A percentile compares a stretch with the other conserved stretches of the same genome.
Evolutionary conservation across 1,284 basidiomycete genomes (phyloP).

Genomic region (Bjerkandera adusta): DNA sequence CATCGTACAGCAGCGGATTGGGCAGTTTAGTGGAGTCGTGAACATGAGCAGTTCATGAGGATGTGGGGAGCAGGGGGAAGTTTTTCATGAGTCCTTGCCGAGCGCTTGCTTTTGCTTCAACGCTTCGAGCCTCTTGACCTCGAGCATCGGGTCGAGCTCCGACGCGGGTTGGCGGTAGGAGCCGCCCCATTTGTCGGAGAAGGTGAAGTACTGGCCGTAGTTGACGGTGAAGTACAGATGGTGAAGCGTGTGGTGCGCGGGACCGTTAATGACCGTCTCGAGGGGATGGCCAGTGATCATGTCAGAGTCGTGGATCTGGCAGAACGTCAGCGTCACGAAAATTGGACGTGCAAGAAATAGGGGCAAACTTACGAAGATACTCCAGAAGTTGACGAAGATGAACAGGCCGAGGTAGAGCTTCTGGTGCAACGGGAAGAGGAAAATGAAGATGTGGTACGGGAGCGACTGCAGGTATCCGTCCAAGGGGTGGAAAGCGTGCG

Average conservation of each 20-base stretch:
- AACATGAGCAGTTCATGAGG: neutral
- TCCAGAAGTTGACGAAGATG: constrained; percentile 90
- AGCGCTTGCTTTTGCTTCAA: constrained; percentile 19
- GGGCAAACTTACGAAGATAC: constrained; percentile 68
- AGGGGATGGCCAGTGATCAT: constrained; percentile 95
- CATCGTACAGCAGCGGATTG: neutral
- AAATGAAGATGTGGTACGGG: constrained; percentile 94
- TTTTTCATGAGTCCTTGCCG: constrained; percentile 18
- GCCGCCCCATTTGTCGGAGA: constrained; percentile 82
- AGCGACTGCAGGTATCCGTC: constrained; percentile 94
- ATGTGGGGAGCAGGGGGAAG: neutral
- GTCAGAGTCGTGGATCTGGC: constrained; percentile 99
- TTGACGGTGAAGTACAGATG: constrained; percentile 96
- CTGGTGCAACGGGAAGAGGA: constrained; percentile 90
- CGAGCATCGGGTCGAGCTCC: constrained; percentile 83
- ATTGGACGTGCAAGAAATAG: constrained; percentile 3
- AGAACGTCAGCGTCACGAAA: constrained; percentile 2
- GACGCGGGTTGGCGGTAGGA: constrained; percentile 88
- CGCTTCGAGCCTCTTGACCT: constrained; percentile 40
- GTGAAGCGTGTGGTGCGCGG: constrained; percentile 96
- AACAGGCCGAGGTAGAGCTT: constrained; percentile 81
- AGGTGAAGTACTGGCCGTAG: constrained; percentile 98
- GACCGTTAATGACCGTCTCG: constrained; percentile 94
- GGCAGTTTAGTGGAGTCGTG: neutral
- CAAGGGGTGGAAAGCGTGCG: constrained; percentile 95